Base-by-base conservation (phyloP, 1,284 basidiomycete genomes). In the Malassezia yamatoensis region DNA sequence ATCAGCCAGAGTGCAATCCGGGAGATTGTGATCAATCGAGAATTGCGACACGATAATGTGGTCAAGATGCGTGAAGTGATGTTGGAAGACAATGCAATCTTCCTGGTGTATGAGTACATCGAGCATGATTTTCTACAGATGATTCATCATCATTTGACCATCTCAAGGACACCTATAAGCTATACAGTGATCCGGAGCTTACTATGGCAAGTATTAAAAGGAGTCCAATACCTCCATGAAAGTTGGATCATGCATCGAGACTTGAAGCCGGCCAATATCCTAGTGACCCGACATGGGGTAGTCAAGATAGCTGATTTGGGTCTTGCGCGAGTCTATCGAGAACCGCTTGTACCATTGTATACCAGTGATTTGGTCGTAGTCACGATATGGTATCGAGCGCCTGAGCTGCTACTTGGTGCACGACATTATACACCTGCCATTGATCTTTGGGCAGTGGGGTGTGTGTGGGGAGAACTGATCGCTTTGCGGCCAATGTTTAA, bases 251-350 rank as follows among this genome's bases (percentile, higher is more conserved):
- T 98, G 49, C 91, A 96, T 72, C 88, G 74, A 87, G 94, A 99
- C 75, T 82, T 99, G 60, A 99, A 99, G 76, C 94, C 94, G 0
- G 94, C 94, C 21, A 99, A 99, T 72, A 96, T 99, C 74, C 85
- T 98, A 50, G 89, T 99, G 51, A 96, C 85, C 12, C 83, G 85
- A 5, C 71, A 77, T 11, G 94, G 94, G 0, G 82, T 90, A 15
- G 91, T 99, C 71, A 98, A 98, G 77, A 96, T 99, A 49, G 94
- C 91, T 15, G 94, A 99, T 76, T 79, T 98, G 1, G 94, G 94
- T 34, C 81, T 98, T 7, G 94, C 94, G 0, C 82, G 94, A 37
- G 80, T 96, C 7, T 85, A 86, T 49, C 83, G 86, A 62, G 83
- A 86, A 53, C 90, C 90, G 3, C 79, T 94, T 0, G 87, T 90